Evolutionary conservation across 129 eudicot species (phyloP).

Genomic region (Heracleum sosnowskyi): DNA sequence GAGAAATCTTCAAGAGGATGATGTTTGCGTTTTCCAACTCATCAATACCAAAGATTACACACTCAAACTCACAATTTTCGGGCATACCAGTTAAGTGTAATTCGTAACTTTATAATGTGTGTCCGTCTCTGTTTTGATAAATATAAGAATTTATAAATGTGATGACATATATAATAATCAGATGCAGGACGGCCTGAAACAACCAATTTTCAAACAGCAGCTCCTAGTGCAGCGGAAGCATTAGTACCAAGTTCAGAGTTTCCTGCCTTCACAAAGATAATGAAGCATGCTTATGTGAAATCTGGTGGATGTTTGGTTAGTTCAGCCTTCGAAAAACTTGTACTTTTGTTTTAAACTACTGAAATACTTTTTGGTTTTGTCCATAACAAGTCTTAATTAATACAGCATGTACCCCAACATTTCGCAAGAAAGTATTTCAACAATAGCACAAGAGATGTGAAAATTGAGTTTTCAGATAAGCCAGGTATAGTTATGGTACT

Average conservation of each 20-base stretch:
- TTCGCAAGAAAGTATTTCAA: not conserved
- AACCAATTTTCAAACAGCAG: not conserved
- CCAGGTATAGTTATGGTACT: not conserved
- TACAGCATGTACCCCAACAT: not conserved
- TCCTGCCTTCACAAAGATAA: not conserved
- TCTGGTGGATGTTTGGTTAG: not conserved
- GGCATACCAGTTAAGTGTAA: not conserved
- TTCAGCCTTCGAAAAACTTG: not conserved
- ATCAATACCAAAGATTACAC: not conserved
- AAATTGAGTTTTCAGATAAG: not conserved
- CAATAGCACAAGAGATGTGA: not conserved
- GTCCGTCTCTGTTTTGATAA: not conserved
- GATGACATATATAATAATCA: not conserved
- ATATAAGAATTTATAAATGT: no score
- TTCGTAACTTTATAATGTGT: not conserved
- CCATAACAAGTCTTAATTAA: not conserved
- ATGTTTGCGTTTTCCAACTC: constrained; percentile 3
- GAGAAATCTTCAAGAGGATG: not conserved
- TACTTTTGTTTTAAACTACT: not conserved
- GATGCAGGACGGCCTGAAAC: not conserved
- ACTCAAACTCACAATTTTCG: not conserved
- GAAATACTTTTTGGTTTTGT: not conserved
- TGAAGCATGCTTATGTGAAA: not conserved
- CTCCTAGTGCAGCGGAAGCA: not conserved
- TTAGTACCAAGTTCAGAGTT: not conserved